Evolutionary conservation across 331 rosid species (phyloP).

Genomic region (Quercus tomentella): DNA sequence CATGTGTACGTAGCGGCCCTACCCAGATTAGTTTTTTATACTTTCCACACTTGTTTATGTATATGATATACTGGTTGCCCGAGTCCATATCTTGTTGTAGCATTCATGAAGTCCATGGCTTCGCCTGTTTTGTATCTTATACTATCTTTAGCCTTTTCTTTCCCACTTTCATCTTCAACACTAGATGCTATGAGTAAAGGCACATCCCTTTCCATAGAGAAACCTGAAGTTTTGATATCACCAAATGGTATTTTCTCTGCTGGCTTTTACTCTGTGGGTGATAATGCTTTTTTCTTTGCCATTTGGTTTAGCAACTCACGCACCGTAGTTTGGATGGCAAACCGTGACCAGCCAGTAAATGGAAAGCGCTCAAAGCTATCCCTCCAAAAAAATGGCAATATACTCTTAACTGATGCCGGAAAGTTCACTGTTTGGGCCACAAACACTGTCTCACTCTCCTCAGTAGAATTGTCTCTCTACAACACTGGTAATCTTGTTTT

Average conservation of each 20-base stretch:
- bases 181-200: constrained; percentile 1
- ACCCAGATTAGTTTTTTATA: no score
- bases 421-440: constrained; percentile 29
- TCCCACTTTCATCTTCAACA: no score
- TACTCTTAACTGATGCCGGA: constrained; percentile 35
- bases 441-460: constrained; percentile 10
- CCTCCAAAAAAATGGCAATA: constrained; percentile 24
- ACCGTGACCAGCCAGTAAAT: constrained; percentile 37
- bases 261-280: constrained; percentile 43
- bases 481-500: constrained; percentile 46
- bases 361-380: constrained; percentile 34
- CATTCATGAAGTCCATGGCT: no score
- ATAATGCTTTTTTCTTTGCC: constrained; percentile 54
- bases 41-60: no score
- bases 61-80: no score
- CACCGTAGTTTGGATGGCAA: constrained; percentile 42
- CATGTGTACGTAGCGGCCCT: no score
- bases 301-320: constrained; percentile 40
- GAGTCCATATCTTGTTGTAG: no score
- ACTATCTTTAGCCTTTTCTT: no score
- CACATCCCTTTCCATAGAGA: constrained; percentile 41
- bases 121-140: no score
- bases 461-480: constrained; percentile 17
- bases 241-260: constrained; percentile 38
- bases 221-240: constrained; percentile 26